Evolutionary conservation across 768 basidiomycete genomes (phyloP).

Genomic region (Boletales sp.): DNA sequence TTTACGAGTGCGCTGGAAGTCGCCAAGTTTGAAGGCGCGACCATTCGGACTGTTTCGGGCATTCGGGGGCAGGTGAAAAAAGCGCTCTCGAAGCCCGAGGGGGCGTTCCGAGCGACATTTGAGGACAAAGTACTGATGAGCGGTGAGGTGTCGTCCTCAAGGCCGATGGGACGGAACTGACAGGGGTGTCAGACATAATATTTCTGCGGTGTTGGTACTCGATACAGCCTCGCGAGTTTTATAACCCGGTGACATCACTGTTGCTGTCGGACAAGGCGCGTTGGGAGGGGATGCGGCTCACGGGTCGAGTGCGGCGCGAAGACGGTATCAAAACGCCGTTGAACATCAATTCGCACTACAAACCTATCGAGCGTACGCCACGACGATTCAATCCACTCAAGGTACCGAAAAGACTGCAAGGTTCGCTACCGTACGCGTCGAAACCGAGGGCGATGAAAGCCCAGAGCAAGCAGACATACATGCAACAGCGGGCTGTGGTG

Average conservation of each 20-base stretch:
- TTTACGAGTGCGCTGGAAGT: conserved; percentile 91
- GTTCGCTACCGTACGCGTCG: conserved; percentile 84
- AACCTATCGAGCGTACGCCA: conserved; percentile 69
- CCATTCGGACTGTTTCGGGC: conserved; percentile 90
- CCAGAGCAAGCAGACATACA: conserved; percentile 75
- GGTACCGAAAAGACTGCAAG: conserved; percentile 87
- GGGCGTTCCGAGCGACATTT: conserved; percentile 93
- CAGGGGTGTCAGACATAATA: conserved; percentile 66
- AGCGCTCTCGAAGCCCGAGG: conserved; percentile 91
- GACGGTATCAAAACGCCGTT: conserved; percentile 79
- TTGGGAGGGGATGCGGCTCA: conserved; percentile 96
- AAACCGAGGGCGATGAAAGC: conserved; percentile 84
- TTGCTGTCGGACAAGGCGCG: conserved; percentile 75
- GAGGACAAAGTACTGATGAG: conserved; percentile 97
- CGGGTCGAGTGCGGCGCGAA: conserved; percentile 87
- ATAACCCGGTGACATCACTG: conserved; percentile 93
- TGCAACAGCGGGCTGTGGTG: conserved; percentile 93
- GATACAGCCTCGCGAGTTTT: conserved; percentile 91
- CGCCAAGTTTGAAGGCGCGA: conserved; percentile 98
- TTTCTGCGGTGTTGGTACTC: conserved; percentile 98
- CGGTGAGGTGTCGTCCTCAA: conserved; percentile 50
- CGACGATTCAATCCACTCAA: conserved; percentile 90
- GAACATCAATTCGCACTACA: conserved; percentile 85
- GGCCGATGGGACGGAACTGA: background rate
- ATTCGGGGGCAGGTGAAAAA: conserved; percentile 98